Evolutionary conservation across 2,329 filamentous ascomycete genomes (phyloP).

Genomic region (Teratosphaeria epicoccoides): DNA sequence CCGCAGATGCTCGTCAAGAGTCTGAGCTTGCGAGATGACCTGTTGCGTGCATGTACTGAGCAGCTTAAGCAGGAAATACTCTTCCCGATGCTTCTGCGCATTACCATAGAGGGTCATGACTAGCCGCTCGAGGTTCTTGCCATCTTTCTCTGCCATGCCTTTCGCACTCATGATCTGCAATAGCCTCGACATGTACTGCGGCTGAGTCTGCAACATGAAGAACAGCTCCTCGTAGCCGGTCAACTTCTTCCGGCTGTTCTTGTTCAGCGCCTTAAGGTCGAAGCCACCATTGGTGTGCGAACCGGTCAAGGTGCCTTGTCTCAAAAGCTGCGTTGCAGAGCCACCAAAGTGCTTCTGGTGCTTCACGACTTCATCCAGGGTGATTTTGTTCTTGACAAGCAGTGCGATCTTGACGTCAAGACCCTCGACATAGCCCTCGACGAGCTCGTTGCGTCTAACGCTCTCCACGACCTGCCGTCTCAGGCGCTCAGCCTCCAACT

Average conservation of each 20-base stretch:
- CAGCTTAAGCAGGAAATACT: constrained; percentile 90
- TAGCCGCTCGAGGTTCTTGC: constrained; percentile 81
- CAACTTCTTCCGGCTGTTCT: constrained; percentile 87
- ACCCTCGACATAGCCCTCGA: constrained; percentile 96
- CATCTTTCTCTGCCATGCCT: constrained; percentile 80
- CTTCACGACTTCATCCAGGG: constrained; percentile 90
- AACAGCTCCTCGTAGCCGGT: constrained; percentile 97
- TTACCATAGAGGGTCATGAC: constrained; percentile 97
- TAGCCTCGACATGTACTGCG: constrained; percentile 81
- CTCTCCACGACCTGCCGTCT: constrained; percentile 95
- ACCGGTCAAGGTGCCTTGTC: constrained; percentile 19
- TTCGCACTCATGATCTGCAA: constrained; percentile 77
- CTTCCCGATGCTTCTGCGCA: constrained; percentile 89
- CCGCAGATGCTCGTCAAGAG: constrained; percentile 73
- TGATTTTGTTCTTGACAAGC: constrained; percentile 98
- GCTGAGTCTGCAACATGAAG: constrained; percentile 92
- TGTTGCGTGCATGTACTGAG: constrained; percentile 73
- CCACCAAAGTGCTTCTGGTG: constrained; percentile 95
- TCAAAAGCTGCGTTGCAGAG: constrained; percentile 23
- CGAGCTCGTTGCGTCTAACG: constrained; percentile 90
- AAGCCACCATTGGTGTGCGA: constrained; percentile 62
- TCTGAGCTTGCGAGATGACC: constrained; percentile 64
- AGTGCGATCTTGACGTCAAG: constrained; percentile 98
- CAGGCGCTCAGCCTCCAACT: constrained; percentile 90
- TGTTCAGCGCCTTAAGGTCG: constrained; percentile 94